Evolutionary conservation across 2,329 filamentous ascomycete genomes (phyloP), one percentile per base, ranked within the genome.

Genomic region (Pseudocercospora macadamiae): DNA sequence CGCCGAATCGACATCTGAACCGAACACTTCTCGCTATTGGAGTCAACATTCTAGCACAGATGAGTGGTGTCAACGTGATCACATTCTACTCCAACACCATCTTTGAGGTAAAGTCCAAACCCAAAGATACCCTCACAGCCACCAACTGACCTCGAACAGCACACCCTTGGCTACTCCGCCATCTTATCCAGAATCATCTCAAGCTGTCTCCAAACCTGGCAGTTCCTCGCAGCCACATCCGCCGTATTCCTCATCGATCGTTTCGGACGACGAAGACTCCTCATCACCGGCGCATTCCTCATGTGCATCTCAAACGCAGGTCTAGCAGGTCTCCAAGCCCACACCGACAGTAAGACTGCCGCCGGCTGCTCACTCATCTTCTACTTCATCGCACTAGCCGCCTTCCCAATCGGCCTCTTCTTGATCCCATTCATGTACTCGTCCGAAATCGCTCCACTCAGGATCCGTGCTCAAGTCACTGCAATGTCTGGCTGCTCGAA

Each of bases 401-500:
- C 64, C 18, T 71, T 71, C 54, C 69, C 68, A 0, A 66, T 72
- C 49, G 61, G 68, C 23, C 61, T 70, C 49, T 66, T 73, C 25
- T 59, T 69, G 5, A 64, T 72, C 2, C 68, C 71, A 0, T 73
- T 70, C 66, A 64, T 71, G 61, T 78, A 77, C 44, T 56, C 57
- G 26, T 64, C 65, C 19, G 71, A 73, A 58, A 72, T 73, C 44
- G 67, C 68, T 6, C 70, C 71, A 2, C 55, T 71, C 18, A 48
- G 65, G 2, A 70, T 72, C 25, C 51, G 70, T 26, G 60, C 70
- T 0, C 64, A 69, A 48, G 68, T 70, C 3, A 71, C 70, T 4
- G 70, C 68, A 2, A 69, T 73, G 55, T 76, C 78, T 0, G 80
- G 80, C 0, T 77, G 75, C 5, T 78, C 77, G 5, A 86, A 86